A percentile compares a stretch with the other conserved stretches of the same genome.
Conservation (phyloP, 495 filamentous ascomycete genomes). For the Penicillium pulvis region DNA sequence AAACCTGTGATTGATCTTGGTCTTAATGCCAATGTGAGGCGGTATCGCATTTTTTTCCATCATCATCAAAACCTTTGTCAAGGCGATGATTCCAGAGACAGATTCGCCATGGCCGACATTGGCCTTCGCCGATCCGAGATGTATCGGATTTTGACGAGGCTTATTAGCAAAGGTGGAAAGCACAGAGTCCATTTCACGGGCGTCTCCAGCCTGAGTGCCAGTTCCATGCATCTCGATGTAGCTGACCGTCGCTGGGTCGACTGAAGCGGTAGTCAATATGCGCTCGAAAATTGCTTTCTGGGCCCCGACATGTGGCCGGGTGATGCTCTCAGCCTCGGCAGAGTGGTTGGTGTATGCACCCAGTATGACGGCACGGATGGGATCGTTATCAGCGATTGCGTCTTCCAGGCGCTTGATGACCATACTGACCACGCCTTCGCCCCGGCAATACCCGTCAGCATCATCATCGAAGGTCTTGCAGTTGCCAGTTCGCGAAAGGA, state of each 20-base stretch:
- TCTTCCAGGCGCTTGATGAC: conserved; percentile 48
- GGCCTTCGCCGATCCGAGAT: conserved; percentile 33
- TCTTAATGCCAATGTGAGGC: conserved; percentile 44
- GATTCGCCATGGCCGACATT: conserved; percentile 42
- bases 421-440: conserved; percentile 51
- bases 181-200: conserved; percentile 30
- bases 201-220: conserved; percentile 44
- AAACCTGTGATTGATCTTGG: conserved; percentile 35
- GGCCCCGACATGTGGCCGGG: conserved; percentile 46
- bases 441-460: conserved; percentile 76
- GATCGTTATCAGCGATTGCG: conserved; percentile 46
- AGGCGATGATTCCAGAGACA: conserved; percentile 25
- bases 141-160: no score
- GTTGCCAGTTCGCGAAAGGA: conserved; percentile 70
- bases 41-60: conserved; percentile 30
- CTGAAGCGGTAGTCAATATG: conserved; percentile 27
- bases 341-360: conserved; percentile 40
- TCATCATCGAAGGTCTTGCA: conserved; percentile 75
- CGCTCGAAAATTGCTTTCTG: conserved; percentile 45
- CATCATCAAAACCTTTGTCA: conserved; percentile 41
- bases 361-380: conserved; percentile 41
- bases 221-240: conserved; percentile 56
- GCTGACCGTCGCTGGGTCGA: conserved; percentile 48
- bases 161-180: conserved; percentile 24
- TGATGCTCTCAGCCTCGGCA: conserved; percentile 41